These are phyloP conservation scores for Ogataea glucozyma DNA, from an alignment of 805 yeast genomes.

Conservation along the genomic window DNA sequence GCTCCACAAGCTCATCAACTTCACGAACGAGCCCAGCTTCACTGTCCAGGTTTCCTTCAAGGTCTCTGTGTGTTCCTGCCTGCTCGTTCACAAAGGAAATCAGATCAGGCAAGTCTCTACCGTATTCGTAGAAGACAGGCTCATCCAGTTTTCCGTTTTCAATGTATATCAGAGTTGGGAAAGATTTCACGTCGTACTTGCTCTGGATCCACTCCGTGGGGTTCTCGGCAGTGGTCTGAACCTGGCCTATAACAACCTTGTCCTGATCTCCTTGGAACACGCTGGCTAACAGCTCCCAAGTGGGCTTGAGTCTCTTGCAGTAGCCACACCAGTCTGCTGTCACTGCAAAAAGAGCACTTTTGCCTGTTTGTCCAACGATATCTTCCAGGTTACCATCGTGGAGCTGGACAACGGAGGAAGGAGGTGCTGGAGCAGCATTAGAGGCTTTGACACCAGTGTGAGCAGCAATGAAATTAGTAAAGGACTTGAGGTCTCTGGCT, in stretches of 20 bases:
- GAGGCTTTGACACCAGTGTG: conserved; percentile 37
- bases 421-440: conserved; percentile 5
- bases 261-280: conserved; percentile 43
- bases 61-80: conserved; percentile 41
- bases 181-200: conserved; percentile 43
- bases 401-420: conserved; percentile 28
- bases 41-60: conserved; percentile 41
- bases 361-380: conserved; percentile 32
- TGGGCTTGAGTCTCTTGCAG: conserved; percentile 55
- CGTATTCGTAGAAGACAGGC: conserved; percentile 40
- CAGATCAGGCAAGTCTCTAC: conserved; percentile 48
- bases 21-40: conserved; percentile 43
- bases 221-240: conserved; percentile 47
- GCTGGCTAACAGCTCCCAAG: conserved; percentile 50
- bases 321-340: conserved; percentile 63
- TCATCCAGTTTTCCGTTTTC: conserved; percentile 38
- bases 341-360: conserved; percentile 52
- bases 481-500: conserved; percentile 47
- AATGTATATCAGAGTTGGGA: conserved; percentile 59
- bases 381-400: conserved; percentile 33
- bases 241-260: conserved; percentile 44
- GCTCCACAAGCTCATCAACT: conserved; percentile 33
- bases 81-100: conserved; percentile 50
- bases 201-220: conserved; percentile 44
- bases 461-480: conserved; percentile 49